These are phyloP conservation scores for Botrytis cinerea DNA, from an alignment of 2,329 filamentous ascomycete species.

Conservation along the genomic window DNA sequence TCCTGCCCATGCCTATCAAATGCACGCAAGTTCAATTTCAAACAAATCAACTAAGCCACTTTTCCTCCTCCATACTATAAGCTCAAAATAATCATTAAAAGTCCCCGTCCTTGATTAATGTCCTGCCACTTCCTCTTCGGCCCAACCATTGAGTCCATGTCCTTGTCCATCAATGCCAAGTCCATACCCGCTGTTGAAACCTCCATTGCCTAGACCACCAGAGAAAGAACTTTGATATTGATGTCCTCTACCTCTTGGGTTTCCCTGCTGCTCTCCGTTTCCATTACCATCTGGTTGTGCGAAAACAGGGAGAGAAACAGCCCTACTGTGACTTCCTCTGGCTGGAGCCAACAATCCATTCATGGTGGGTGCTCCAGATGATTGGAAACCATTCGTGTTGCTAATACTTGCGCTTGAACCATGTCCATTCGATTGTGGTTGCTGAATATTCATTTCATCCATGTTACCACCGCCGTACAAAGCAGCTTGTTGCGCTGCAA, in stretches of 20 bases:
- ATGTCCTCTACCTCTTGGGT: conserved; percentile 55
- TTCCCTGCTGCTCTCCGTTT: conserved; percentile 33
- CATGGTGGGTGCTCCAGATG: conserved; percentile 60
- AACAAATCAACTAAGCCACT: conserved; percentile 9
- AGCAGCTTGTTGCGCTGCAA: conserved; percentile 75
- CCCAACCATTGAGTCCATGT: conserved; percentile 64
- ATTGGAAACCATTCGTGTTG: conserved; percentile 56
- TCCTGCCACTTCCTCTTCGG: conserved; percentile 53
- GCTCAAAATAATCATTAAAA: conserved; percentile 1
- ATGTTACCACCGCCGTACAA: conserved; percentile 73
- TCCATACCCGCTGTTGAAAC: conserved; percentile 50
- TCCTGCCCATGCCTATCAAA: conserved; percentile 15
- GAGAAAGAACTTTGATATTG: conserved; percentile 64
- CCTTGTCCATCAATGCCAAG: conserved; percentile 61
- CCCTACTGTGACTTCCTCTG: conserved; percentile 63
- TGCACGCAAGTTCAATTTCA: conserved; percentile 17
- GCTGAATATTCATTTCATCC: conserved; percentile 58
- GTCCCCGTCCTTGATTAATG: conserved; percentile 30
- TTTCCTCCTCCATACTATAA: conserved; percentile 14
- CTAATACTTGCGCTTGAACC: conserved; percentile 63
- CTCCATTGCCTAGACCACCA: conserved; percentile 37
- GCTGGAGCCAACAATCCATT: conserved; percentile 76
- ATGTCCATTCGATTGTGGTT: conserved; percentile 63
- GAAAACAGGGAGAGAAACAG: conserved; percentile 81
- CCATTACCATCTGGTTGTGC: conserved; percentile 57